Evolutionary conservation across 768 basidiomycete genomes (phyloP), one percentile per base, ranked within the genome.

Genomic region (Hygrophorus russula): DNA sequence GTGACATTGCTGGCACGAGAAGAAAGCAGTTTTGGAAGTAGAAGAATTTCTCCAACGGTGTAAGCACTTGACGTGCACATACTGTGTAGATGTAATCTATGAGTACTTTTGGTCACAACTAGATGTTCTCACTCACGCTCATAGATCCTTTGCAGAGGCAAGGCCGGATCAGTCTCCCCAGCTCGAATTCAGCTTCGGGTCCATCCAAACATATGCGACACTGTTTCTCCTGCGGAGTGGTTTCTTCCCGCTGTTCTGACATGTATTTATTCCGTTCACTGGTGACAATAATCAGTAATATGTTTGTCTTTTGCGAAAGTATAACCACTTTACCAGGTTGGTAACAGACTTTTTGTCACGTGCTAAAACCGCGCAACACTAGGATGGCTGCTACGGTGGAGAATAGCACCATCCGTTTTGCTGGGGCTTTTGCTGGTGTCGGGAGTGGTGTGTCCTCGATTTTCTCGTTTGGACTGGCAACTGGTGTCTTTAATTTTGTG

Each of bases 171-270:
- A 92, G 73, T 42, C 79, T 74, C 2, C 90, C 90, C 32, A 82
- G 64, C 18, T 73, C 69, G 0, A 50, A 56, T 49, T 83, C 80
- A 17, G 74, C 72, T 36, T 74, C 72, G 9, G 64, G 59, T 3
- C 83, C 80, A 31, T 83, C 82, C 19, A 89, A 68, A 56, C 90
- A 93, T 36, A 93, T 93, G 42, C 90, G 72, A 55, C 90, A 92
- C 56, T 84, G 82, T 53, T 73, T 81, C 53, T 77, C 76, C 40
- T 72, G 59, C 29, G 46, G 29, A 14, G 45, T 40, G 27, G 46
- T 38, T 30, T 49, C 47, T 33, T 48, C 49, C 24, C 51, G 30
- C 44, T n/a, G 32, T 40, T 8, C 13, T 36, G 28, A 12, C 13
- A 32, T 13, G 24, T 14, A 17, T 2, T 24, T 24, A 24, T 24